Conservation (phyloP, 2,329 filamentous ascomycete species). For the Macroventuria anomochaeta region DNA sequence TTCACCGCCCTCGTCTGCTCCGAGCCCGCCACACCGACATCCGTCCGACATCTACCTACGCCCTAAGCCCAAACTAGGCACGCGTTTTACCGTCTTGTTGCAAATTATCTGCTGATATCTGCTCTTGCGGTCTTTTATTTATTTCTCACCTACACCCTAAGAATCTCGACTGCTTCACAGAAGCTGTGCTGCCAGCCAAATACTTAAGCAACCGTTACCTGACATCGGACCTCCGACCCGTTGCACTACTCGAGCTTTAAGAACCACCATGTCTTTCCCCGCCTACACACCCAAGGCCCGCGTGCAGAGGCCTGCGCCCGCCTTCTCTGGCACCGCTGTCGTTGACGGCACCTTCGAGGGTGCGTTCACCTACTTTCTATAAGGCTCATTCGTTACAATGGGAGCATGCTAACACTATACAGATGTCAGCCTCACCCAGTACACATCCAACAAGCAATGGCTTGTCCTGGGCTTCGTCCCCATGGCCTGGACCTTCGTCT, state of each 20-base stretch:
- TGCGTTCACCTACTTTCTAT: constrained; percentile 22
- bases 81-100: constrained; percentile 35
- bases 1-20: constrained; percentile 9
- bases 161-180: background rate
- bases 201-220: constrained; percentile 5
- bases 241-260: constrained; percentile 6
- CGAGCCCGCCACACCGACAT: constrained; percentile 17
- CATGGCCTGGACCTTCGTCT: constrained; percentile 73
- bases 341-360: constrained; percentile 52
- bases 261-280: constrained; percentile 38
- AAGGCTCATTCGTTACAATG: too few species aligned
- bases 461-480: constrained; percentile 71
- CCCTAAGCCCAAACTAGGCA: constrained; percentile 30
- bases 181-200: background rate
- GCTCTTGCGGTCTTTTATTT: constrained; percentile 16
- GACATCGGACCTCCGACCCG: constrained; percentile 21
- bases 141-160: constrained; percentile 5
- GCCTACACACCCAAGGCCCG: constrained; percentile 48
- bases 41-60: constrained; percentile 15
- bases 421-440: constrained; percentile 50
- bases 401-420: constrained; percentile 17
- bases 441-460: constrained; percentile 59
- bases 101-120: constrained; percentile 41
- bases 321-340: constrained; percentile 48
- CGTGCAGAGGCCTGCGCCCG: constrained; percentile 50